Conservation (phyloP, 1,284 basidiomycete species). For the Thelephora terrestris region DNA sequence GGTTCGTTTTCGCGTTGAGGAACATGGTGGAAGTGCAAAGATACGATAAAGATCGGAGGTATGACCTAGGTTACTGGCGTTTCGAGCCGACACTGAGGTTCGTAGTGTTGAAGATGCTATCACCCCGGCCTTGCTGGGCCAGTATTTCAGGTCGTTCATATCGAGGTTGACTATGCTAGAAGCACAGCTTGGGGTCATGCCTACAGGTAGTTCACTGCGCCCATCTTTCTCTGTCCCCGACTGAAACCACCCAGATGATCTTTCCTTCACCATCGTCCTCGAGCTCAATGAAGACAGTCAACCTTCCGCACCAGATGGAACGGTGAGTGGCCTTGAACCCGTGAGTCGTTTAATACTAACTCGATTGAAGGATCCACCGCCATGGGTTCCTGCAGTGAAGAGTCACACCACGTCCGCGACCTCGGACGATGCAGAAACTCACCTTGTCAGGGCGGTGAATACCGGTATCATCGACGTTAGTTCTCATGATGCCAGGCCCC, state of each 20-base stretch:
- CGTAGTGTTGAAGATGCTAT: conserved; percentile 63
- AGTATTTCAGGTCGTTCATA: conserved; percentile 79
- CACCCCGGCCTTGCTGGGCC: conserved; percentile 50
- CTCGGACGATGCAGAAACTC: conserved; percentile 49
- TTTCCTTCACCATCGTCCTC: conserved; percentile 75
- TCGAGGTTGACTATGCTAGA: conserved; percentile 79
- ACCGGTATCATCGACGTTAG: conserved; percentile 80
- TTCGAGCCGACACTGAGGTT: background rate
- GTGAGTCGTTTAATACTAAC: background rate
- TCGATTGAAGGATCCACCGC: conserved; percentile 42
- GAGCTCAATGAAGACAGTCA: conserved; percentile 68
- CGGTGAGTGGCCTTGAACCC: conserved; percentile 23
- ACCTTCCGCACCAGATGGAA: conserved; percentile 42
- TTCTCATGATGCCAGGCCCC: conserved; percentile 3
- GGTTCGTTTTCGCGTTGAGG: conserved; percentile 73
- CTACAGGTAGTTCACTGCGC: conserved; percentile 40
- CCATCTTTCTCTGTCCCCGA: background rate
- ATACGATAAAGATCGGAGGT: conserved; percentile 57
- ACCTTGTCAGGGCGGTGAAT: conserved; percentile 69
- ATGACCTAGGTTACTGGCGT: conserved; percentile 1
- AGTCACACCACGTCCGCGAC: conserved; percentile 55
- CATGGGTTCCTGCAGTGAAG: conserved; percentile 64
- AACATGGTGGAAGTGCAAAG: conserved; percentile 61
- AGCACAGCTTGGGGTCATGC: conserved; percentile 46
- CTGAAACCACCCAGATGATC: conserved; percentile 40